Evolutionary conservation across 2,329 filamentous ascomycete genomes (phyloP).

Genomic region (Arthrobotrys iridis): DNA sequence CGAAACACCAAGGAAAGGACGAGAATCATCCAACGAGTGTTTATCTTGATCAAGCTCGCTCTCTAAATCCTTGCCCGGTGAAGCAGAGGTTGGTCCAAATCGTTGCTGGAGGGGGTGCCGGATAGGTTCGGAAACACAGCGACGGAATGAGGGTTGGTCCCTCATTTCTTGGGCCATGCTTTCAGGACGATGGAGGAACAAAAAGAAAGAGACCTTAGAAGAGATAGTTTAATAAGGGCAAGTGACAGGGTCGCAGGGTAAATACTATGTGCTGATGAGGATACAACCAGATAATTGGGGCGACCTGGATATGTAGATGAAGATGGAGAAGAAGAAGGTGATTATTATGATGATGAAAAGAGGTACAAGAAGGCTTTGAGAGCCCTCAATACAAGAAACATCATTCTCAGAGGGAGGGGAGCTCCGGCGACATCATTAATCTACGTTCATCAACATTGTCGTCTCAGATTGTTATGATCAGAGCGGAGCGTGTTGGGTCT

Average conservation of each 20-base stretch:
- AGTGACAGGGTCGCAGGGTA: not conserved
- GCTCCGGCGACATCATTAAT: not conserved
- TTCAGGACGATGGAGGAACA: not conserved
- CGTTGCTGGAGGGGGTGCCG: constrained; percentile 20
- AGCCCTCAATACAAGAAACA: not conserved
- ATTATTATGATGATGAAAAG: too few species aligned
- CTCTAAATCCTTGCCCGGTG: not conserved
- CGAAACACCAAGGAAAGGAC: constrained; percentile 38
- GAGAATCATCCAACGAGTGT: not conserved
- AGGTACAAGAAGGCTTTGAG: not conserved
- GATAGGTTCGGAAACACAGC: constrained; percentile 29
- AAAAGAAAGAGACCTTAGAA: not conserved
- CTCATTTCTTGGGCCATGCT: constrained; percentile 13
- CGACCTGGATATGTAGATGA: not conserved
- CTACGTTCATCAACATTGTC: not conserved
- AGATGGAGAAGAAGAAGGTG: not conserved
- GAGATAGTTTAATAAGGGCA: not conserved
- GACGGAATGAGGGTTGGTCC: not conserved
- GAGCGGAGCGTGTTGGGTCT: not conserved
- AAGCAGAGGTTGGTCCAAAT: not conserved
- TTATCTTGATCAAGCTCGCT: not conserved
- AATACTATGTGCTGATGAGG: not conserved
- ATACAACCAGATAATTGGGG: not conserved
- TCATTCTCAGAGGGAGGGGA: not conserved
- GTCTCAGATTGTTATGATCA: not conserved